Evolutionary conservation across 768 basidiomycete species (phyloP), one percentile per base, ranked within the genome.

Genomic region (Clitopilus passeckerianus): DNA sequence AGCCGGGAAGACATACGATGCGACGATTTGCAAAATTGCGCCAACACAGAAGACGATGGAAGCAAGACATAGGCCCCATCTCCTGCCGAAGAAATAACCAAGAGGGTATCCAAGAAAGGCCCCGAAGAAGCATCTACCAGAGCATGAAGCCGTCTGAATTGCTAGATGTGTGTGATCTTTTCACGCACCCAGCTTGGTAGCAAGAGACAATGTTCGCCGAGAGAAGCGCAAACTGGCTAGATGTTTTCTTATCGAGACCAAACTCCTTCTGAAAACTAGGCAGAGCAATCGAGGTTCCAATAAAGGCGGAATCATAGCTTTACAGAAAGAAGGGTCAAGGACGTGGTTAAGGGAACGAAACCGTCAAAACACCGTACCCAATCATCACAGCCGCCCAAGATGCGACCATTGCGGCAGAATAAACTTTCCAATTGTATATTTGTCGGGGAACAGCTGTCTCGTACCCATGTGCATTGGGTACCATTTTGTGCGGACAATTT

Each of bases 181-280:
- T n/a, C 27, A 52, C 63, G 23, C 54, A 74, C 72, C 78, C 77
- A 9, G 74, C 81, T 59, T 80, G 79, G 65, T 74, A 81, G 9
- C 72, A 65, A 8, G 79, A 78, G 16, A 81, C 78, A 34, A 81
- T 74, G 60, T 81, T 81, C 9, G 78, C 73, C 5, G 74, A 75
- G 52, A 76, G 70, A 23, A 68, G 57, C 23, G 74, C 69, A 52
- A 75, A 64, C 37, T 75, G 63, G 0, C 60, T 41, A 0, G 71
- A 61, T 1, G 70, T 65, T 65, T 74, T 71, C 4, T 61, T 67
- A 30, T 65, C 66, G 20, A 78, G 70, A 0, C 74, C 74, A 54
- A 82, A 84, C 46, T 77, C 79, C 20, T 60, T 54, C 27, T 30
- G 27, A 30, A 30, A 30, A 7, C 62, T 80, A 75, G 72, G 82